phyloP scores from a whole-genome alignment of 1,284 basidiomycete genomes.

The Melampsora americana region DNA sequence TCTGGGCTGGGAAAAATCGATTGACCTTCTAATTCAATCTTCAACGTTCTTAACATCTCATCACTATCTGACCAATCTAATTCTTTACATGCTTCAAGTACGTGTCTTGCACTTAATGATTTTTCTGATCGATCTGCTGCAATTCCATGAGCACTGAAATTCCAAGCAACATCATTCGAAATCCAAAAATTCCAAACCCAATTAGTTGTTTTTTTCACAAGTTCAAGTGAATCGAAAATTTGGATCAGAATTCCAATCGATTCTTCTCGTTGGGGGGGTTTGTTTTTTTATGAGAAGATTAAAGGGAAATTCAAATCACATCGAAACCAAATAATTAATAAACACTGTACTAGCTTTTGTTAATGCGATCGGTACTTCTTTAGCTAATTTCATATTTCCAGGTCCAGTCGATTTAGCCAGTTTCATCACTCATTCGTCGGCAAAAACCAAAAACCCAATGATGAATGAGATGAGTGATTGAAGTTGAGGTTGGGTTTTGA shows the following conservation, averaged over 20 bases:
- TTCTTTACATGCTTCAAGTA: slow-evolving; percentile 35
- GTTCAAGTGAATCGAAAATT: no score
- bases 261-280: no score
- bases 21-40: slow-evolving; percentile 23
- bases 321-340: slow-evolving; percentile 31
- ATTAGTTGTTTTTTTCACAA: no score
- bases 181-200: neutral
- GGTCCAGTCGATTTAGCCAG: slow-evolving; percentile 39
- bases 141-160: slow-evolving; percentile 21
- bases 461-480: no score
- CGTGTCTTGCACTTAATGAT: slow-evolving; percentile 28
- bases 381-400: slow-evolving; percentile 37
- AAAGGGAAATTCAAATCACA: no score
- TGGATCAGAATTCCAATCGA: no score
- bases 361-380: slow-evolving; percentile 26
- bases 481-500: neutral
- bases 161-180: neutral
- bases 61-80: slow-evolving; percentile 29
- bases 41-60: slow-evolving; percentile 17
- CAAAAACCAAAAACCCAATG: no score
- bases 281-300: no score
- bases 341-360: slow-evolving; percentile 34
- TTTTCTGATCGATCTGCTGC: slow-evolving; percentile 32
- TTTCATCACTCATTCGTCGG: slow-evolving; percentile 31
- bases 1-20: no score